A percentile compares a stretch with the other conserved stretches of the same genome.
Evolutionary conservation across 345 rosid species (phyloP).

Genomic region (Conringia planisiliqua): DNA sequence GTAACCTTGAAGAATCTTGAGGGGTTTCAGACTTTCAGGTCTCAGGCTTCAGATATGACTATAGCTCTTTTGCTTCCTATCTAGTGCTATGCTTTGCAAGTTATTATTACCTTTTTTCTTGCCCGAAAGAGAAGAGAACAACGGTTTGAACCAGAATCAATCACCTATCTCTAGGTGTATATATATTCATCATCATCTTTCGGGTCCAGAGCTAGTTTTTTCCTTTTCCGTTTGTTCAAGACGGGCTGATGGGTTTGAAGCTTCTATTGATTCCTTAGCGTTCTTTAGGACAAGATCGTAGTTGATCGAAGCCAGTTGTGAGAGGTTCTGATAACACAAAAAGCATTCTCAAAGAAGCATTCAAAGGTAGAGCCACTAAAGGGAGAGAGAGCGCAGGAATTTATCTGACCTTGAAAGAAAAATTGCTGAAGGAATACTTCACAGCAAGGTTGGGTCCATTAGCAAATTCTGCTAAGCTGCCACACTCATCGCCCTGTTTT

Average conservation of each 20-base stretch:
- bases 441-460: conserved; percentile 57
- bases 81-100: conserved; percentile 27
- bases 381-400: not conserved
- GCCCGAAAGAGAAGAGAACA: not conserved
- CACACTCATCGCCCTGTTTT: conserved; percentile 77
- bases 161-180: not conserved
- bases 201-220: not conserved
- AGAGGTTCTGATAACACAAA: conserved; percentile 56
- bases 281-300: conserved; percentile 68
- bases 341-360: not conserved
- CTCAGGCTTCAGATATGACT: not conserved
- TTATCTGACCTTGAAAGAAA: conserved; percentile 79
- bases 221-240: not conserved
- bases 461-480: conserved; percentile 72
- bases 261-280: conserved; percentile 49
- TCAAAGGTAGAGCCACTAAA: not conserved
- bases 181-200: conserved; percentile 8
- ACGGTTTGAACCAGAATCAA: not conserved
- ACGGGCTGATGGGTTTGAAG: conserved; percentile 44
- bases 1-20: not conserved
- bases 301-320: conserved; percentile 92
- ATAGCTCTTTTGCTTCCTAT: conserved; percentile 24
- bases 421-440: conserved; percentile 91
- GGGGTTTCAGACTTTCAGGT: not conserved
- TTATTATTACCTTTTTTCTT: conserved; percentile 5